Conservation (phyloP, 1,284 basidiomycete genomes). For the Marasmius fiardii region DNA sequence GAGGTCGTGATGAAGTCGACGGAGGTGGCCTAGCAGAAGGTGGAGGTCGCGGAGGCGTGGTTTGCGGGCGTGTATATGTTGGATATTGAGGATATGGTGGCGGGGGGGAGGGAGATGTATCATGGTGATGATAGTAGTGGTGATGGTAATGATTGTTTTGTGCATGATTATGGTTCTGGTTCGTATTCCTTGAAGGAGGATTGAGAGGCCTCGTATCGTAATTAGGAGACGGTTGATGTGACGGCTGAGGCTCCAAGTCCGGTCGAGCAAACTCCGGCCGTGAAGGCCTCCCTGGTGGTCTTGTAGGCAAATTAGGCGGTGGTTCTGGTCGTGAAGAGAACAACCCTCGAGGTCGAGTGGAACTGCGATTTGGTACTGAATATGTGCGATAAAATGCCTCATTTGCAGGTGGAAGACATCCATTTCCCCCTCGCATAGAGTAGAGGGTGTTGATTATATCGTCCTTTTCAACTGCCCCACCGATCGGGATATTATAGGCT, state of each 20-base stretch:
- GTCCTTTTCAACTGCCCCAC: slow-evolving; percentile 68
- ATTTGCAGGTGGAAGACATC: slow-evolving; percentile 50
- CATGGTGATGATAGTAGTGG: slow-evolving; percentile 22
- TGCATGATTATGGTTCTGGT: background rate
- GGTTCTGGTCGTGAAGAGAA: slow-evolving; percentile 33
- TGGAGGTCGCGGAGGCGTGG: slow-evolving; percentile 13
- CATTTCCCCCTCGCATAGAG: slow-evolving; percentile 49
- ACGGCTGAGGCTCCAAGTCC: slow-evolving; percentile 33
- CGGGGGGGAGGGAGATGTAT: slow-evolving; percentile 13
- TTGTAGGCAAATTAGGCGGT: slow-evolving; percentile 22
- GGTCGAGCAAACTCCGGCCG: slow-evolving; percentile 36
- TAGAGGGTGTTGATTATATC: slow-evolving; percentile 67
- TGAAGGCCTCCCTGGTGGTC: slow-evolving; percentile 22
- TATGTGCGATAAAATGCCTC: slow-evolving; percentile 68
- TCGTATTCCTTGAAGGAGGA: background rate
- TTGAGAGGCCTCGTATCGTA: slow-evolving; percentile 8
- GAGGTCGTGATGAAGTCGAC: slow-evolving; percentile 6
- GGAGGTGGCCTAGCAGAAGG: slow-evolving; percentile 13
- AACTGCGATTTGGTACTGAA: slow-evolving; percentile 55
- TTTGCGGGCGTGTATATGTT: slow-evolving; percentile 5
- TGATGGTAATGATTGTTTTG: slow-evolving; percentile 15
- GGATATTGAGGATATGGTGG: slow-evolving; percentile 19
- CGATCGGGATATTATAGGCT: slow-evolving; percentile 65
- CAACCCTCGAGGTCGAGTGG: slow-evolving; percentile 43
- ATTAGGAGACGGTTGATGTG: slow-evolving; percentile 25